Percentiles rank a stretch among this genome's conserved stretches.
These are phyloP conservation scores for Arthrinium phaeospermum DNA, from an alignment of 2,329 filamentous ascomycete genomes.

Conservation along the genomic window DNA sequence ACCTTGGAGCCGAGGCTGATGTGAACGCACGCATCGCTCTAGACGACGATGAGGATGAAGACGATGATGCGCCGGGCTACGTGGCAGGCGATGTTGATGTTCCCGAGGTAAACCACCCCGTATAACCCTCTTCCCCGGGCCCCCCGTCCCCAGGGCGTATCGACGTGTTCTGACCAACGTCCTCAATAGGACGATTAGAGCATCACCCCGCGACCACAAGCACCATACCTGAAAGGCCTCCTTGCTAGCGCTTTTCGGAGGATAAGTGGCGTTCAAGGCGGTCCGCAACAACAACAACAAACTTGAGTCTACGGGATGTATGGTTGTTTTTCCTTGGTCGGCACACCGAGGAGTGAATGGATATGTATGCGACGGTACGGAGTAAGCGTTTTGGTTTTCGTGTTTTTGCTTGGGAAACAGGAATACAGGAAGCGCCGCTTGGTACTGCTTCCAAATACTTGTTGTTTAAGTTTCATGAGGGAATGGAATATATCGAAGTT, in stretches of 20 bases:
- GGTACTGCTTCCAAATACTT: neutral
- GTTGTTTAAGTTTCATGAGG: neutral
- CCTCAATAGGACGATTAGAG: slow-evolving; percentile 40
- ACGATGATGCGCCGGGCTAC: slow-evolving; percentile 22
- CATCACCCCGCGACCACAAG: slow-evolving; percentile 26
- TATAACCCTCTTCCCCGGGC: too few relatives aligned
- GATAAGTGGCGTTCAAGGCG: slow-evolving; percentile 31
- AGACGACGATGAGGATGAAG: slow-evolving; percentile 25
- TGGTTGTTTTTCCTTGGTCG: neutral
- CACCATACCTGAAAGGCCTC: slow-evolving; percentile 30
- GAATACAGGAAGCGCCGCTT: neutral
- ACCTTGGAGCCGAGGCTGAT: slow-evolving; percentile 31
- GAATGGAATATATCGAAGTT: neutral
- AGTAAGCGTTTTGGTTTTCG: neutral
- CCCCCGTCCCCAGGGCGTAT: slow-evolving; percentile 15
- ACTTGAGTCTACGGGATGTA: neutral
- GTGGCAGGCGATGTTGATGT: slow-evolving; percentile 8
- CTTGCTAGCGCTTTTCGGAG: slow-evolving; percentile 33
- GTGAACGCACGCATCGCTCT: slow-evolving; percentile 31
- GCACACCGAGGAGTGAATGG: neutral
- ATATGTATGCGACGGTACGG: neutral
- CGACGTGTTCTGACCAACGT: slow-evolving; percentile 34
- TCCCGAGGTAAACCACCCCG: slow-evolving; percentile 31
- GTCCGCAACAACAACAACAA: neutral
- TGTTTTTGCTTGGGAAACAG: neutral